Evolutionary conservation across 305 asterid species (phyloP), one percentile per base, ranked within the genome.

Genomic region (Solanum hybrid): DNA sequence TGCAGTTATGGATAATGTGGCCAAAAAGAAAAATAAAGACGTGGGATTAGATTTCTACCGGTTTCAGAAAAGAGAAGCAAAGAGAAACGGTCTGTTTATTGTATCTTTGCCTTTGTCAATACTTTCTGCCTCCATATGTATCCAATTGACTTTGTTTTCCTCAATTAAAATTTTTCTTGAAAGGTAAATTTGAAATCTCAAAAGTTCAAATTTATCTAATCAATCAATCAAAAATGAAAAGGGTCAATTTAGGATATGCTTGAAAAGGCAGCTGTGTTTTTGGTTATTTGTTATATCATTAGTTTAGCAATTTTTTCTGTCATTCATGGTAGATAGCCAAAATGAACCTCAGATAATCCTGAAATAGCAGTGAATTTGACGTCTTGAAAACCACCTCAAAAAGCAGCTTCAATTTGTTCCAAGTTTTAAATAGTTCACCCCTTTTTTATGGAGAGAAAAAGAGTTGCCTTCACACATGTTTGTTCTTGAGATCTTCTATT

Each of bases 51-150:
- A 96, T 92, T 96, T 97, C 94, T 96, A 97, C 88, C 93, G 97
- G 73, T 96, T 96, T 89, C 98, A 96, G 92, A 97, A 88, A 92
- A 94, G 97, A 92, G 98, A 96, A 90, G 99, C 98, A 66, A 96
- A 92, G 51, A 94, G 93, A 93, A 96, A 92, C 22, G 99, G 99
- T 97, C 94, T 27, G 92, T 66, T 88, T 75, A 20, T 26, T 24
- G 22, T n/a, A 5, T 85, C 32, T 60, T 26, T 75, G 36, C 34
- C 75, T 22, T 24, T 12, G 46, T 46, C 2, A 27, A 56, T 64
- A 77, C 35, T 32, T 51, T 46, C 38, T 82, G 14, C 17, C 72
- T 42, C 27, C 38, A 36, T 36, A 78, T 78, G 85, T 78, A 35
- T 78, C 85, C 85, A 27, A 26, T 5, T 27, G 87, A 27, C 71